Evolutionary conservation across 352 stramenopile genomes (phyloP).

Genomic region (Halophytophthora batemanensis): DNA sequence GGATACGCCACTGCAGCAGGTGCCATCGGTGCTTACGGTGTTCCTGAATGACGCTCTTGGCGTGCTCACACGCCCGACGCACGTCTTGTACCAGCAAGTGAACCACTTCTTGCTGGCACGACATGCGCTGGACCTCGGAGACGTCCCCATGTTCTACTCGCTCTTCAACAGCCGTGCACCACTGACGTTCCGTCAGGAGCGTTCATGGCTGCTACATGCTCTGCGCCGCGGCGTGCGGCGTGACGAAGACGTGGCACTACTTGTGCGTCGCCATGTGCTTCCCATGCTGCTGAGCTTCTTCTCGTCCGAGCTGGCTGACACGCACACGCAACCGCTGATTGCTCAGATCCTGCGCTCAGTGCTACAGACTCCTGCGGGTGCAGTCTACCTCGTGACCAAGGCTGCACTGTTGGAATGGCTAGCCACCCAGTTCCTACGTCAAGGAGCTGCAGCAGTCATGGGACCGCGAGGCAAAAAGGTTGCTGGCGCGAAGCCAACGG

Average conservation of each 20-base stretch:
- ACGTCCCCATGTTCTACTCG: conserved; percentile 89
- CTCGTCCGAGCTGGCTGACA: conserved; percentile 67
- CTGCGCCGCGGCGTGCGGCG: conserved; percentile 65
- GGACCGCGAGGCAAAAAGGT: conserved; percentile 5
- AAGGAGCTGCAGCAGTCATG: conserved; percentile 11
- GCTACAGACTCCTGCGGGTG: conserved; percentile 45
- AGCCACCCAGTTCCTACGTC: conserved; percentile 29
- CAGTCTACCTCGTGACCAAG: conserved; percentile 61
- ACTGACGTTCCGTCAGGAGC: conserved; percentile 75
- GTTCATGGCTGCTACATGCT: conserved; percentile 78
- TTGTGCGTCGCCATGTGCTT: conserved; percentile 76
- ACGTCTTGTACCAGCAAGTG: conserved; percentile 73
- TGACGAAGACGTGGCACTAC: conserved; percentile 61
- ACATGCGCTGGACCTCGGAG: conserved; percentile 66
- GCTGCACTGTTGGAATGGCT: conserved; percentile 66
- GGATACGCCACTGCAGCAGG: conserved; percentile 37
- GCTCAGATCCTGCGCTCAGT: conserved; percentile 51
- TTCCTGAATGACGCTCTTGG: conserved; percentile 80
- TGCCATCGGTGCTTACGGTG: conserved; percentile 78
- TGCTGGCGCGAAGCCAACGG: conserved; percentile 1
- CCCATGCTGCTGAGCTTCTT: conserved; percentile 84
- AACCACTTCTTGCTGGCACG: conserved; percentile 86
- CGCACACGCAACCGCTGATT: conserved; percentile 73
- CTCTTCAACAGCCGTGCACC: conserved; percentile 79
- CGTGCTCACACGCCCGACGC: conserved; percentile 60